Evolutionary conservation across 192 early-diverging fungal species (phyloP).

Genomic region (Thamnidium elegans): DNA sequence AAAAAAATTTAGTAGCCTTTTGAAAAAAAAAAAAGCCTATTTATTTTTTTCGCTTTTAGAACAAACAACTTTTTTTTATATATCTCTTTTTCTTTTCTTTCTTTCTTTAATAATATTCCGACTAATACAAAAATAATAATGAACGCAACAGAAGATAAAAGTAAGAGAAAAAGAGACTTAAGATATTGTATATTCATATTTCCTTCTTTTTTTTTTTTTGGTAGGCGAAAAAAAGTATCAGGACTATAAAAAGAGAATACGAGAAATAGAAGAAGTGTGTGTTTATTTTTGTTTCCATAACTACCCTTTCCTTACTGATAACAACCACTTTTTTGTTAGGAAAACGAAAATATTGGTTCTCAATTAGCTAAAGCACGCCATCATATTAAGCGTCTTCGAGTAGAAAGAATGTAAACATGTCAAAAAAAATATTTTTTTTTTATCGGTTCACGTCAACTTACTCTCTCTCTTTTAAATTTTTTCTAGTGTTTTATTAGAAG

Average conservation of each 20-base stretch:
- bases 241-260: conserved; percentile 39
- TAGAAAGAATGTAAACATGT: conserved; percentile 41
- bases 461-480: neutral
- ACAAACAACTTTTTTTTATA: conserved; percentile 5
- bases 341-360: conserved; percentile 42
- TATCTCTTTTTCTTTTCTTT: conserved; percentile 5
- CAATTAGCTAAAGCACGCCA: conserved; percentile 40
- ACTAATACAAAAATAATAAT: neutral
- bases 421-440: conserved; percentile 1
- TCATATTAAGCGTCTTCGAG: conserved; percentile 45
- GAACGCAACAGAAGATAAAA: neutral
- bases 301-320: neutral
- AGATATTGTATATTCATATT: neutral
- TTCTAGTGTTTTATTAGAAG: conserved; percentile 11
- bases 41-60: neutral
- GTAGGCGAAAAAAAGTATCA: neutral
- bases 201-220: neutral
- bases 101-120: neutral
- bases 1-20: neutral
- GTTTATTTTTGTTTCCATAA: neutral
- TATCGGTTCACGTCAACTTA: too few species aligned
- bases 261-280: conserved; percentile 49
- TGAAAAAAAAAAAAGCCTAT: neutral
- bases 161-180: neutral
- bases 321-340: conserved; percentile 22